Percentiles rank a stretch among this genome's conserved stretches.
phyloP scores from a whole-genome alignment of 176 grass and related monocot species.

The Rhynchospora tenuis region DNA sequence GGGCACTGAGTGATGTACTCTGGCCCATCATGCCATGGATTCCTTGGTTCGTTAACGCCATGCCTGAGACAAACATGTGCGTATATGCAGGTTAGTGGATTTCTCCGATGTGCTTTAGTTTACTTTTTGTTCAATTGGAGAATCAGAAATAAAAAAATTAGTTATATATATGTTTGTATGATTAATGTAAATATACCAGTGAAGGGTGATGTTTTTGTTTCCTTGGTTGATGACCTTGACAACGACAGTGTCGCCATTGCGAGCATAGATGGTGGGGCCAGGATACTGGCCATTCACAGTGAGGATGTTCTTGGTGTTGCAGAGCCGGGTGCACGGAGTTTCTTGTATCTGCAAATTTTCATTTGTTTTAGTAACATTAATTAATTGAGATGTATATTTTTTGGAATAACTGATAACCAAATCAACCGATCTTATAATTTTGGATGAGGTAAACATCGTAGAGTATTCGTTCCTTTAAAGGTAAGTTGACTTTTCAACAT shows the following conservation, averaged over 20 bases:
- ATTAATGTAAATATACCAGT: conserved; percentile 32
- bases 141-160: background rate
- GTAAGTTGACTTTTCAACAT: background rate
- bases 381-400: too few relatives aligned
- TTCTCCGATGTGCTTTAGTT: background rate
- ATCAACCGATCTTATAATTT: background rate
- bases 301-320: conserved; percentile 53
- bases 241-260: conserved; percentile 38
- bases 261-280: conserved; percentile 61
- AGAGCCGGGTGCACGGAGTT: conserved; percentile 42
- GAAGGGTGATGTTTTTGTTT: conserved; percentile 66
- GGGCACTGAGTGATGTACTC: conserved; percentile 61
- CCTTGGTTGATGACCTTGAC: conserved; percentile 65
- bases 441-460: background rate
- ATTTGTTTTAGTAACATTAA: too few relatives aligned
- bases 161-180: background rate
- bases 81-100: background rate
- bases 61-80: conserved; percentile 32
- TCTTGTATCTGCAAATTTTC: conserved; percentile 42
- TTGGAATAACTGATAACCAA: too few relatives aligned
- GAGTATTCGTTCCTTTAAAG: background rate
- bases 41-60: conserved; percentile 52
- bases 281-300: conserved; percentile 66
- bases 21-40: conserved; percentile 52
- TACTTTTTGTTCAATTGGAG: background rate